Base-by-base conservation (phyloP, 306 rosid genomes). In the Delonix regia region DNA sequence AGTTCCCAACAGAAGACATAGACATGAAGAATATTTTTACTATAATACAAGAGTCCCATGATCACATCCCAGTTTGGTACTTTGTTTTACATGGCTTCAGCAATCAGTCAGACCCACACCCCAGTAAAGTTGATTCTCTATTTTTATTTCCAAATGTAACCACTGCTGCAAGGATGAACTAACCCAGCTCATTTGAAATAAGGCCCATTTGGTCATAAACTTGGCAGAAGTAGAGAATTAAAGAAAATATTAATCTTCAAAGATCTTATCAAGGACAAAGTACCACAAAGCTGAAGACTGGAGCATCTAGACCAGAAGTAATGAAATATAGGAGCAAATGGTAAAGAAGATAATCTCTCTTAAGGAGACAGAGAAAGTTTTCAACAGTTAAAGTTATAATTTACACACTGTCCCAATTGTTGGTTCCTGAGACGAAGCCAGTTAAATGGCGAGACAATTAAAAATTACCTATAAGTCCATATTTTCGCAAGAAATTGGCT, bases 401-500 rank as follows among this genome's bases (percentile, higher is more conserved):
- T n/a, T n/a, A 51, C 36, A 53, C 34, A 21, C 66, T 67, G 56
- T 55, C 69, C 59, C 76, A 74, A 56, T 22, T 78, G 38, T 24
- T 49, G 36, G 71, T 60, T 65, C 36, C 21, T 65, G 38, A 57
- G 18, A 33, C 24, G 42, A 74, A 76, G 68, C 78, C 25, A 68
- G 55, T 72, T 49, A 30, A 39, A 47, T 77, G 65, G 73, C 9
- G 33, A 57, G 51, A 71, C 75, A 80, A 24, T 51, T 47, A 56
- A 38, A 51, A 10, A 62, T 80, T 74, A 93, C 99, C 96, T 66
- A 53, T 69, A 33, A 91, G 99, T 73, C 93, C 97, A 73, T 91
- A 88, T 76, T 93, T 93, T 55, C 97, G 82, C 71, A 93, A 81
- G 94, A 95, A 95, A 85, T 89, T 93, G 28, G 98, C 93, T 48